Percentiles rank a stretch among this genome's conserved stretches.
These are phyloP conservation scores for Aspergillus spinulosporus DNA, from an alignment of 2,329 filamentous ascomycete species.

Conservation along the genomic window DNA sequence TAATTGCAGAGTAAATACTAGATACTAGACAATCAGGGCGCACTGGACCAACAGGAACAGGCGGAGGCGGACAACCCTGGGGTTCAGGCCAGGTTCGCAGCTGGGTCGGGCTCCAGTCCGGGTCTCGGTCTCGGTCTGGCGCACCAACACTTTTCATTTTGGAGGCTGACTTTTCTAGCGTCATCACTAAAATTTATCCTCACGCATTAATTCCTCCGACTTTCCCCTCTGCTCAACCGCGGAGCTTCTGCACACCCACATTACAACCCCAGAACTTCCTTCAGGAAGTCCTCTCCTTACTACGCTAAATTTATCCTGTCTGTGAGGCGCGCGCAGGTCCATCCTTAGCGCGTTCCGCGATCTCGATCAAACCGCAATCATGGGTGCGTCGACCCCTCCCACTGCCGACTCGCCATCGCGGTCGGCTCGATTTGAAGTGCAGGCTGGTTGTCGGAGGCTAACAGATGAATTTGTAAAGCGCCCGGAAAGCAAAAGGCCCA, in stretches of 20 bases:
- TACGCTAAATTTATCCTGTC: constrained; percentile 24
- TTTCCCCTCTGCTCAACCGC: constrained; percentile 32
- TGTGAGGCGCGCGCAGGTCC: constrained; percentile 43
- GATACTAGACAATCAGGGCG: background rate
- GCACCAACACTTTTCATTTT: constrained; percentile 33
- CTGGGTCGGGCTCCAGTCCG: constrained; percentile 9
- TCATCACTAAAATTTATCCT: constrained; percentile 46
- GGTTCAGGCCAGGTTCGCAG: constrained; percentile 17
- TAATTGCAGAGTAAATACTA: background rate
- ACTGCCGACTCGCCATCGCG: constrained; percentile 12
- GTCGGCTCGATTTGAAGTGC: constrained; percentile 13
- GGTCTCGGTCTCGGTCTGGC: constrained; percentile 20
- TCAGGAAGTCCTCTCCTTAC: constrained; percentile 20
- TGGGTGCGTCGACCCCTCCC: constrained; percentile 47
- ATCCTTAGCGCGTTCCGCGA: constrained; percentile 41
- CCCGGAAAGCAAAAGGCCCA: constrained; percentile 90
- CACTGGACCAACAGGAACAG: background rate
- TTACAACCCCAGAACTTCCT: constrained; percentile 25
- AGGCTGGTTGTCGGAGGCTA: constrained; percentile 40
- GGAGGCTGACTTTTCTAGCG: constrained; percentile 44
- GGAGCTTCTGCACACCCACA: constrained; percentile 26
- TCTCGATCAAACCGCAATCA: constrained; percentile 57
- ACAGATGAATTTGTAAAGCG: constrained; percentile 58
- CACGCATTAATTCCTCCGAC: constrained; percentile 37
- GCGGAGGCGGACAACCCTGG: constrained; percentile 19